phyloP scores from a whole-genome alignment of 2,329 filamentous ascomycete genomes.

The Lasiodiplodia hormozganensis region DNA sequence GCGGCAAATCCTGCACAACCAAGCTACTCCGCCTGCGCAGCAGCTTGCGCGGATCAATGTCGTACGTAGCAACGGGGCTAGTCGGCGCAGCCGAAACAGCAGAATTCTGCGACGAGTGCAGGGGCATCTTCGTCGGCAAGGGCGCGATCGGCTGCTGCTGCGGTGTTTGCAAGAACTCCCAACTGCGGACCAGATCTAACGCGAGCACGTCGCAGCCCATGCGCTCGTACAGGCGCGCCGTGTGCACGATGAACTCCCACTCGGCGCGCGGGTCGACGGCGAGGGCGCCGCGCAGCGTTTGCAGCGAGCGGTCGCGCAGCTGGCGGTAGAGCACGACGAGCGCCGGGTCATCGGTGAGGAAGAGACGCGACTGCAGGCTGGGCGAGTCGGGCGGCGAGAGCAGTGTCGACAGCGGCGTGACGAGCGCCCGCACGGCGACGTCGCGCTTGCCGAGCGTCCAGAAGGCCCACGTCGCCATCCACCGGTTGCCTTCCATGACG shows the following conservation, averaged over 20 bases:
- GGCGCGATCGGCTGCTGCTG: constrained; percentile 33
- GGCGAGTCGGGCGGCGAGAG: constrained; percentile 72
- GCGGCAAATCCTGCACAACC: constrained; percentile 76
- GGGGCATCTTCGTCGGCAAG: constrained; percentile 31
- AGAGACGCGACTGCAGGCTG: constrained; percentile 76
- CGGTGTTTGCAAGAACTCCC: constrained; percentile 70
- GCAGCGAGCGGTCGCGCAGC: constrained; percentile 78
- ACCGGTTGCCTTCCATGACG: constrained; percentile 82
- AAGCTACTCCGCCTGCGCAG: constrained; percentile 76
- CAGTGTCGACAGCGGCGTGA: constrained; percentile 78
- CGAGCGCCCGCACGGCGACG: constrained; percentile 82
- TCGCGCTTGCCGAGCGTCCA: constrained; percentile 86
- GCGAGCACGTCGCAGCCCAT: constrained; percentile 95
- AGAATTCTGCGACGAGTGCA: constrained; percentile 13
- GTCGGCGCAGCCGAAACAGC: constrained; percentile 33
- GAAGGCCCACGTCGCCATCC: constrained; percentile 95
- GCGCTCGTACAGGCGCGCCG: constrained; percentile 80
- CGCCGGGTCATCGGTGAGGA: constrained; percentile 88
- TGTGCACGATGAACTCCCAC: constrained; percentile 89
- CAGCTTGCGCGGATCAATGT: constrained; percentile 69
- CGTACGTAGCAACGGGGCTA: constrained; percentile 39
- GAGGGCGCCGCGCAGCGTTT: constrained; percentile 84
- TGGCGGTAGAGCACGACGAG: constrained; percentile 87
- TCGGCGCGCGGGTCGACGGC: constrained; percentile 80
- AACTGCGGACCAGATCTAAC: constrained; percentile 81